Evolutionary conservation across 2,329 filamentous ascomycete genomes (phyloP), one percentile per base, ranked within the genome.

Genomic region (Epicoccum sorghinum): DNA sequence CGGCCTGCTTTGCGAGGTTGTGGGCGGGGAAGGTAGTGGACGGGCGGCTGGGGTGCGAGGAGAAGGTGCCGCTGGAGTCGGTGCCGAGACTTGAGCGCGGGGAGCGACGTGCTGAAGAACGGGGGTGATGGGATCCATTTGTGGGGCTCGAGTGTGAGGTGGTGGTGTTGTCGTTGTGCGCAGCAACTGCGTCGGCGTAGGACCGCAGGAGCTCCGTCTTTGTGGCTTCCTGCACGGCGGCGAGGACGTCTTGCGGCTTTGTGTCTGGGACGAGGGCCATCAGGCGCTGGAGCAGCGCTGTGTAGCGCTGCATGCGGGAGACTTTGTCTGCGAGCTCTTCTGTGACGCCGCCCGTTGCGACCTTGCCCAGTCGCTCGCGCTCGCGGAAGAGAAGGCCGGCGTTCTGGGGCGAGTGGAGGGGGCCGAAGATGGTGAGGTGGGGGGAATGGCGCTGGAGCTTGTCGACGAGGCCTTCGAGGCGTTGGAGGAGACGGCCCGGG

Each of bases 381-480:
- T 70, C 69, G 30, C 67, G 68, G 55, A 68, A 68, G 2, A 67
- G 59, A 0, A 63, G 45, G 6, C 59, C 59, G 2, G 65, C 60
- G 42, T 74, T 65, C 2, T 59, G 52, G 7, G 57, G 38, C 18
- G 66, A 61, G 46, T 69, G 60, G 0, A 73, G 58, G 0, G 69
- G 64, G 4, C 71, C 71, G 35, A 72, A 72, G 33, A 70, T 59
- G 7, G 59, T 49, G 4, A 69, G 64, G 7, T 62, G 55, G 1
- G 67, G 66, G 3, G 66, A 39, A 10, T 70, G 64, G 13, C 59
- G 59, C 40, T 73, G 66, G 0, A 72, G 61, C 49, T 74, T 74
- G 32, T 70, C 69, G 22, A 74, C 61, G 10, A 74, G 61, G 9
- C 58, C 64, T 53, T 74, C 71, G 5, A 74, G 57, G 27, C 70